Evolutionary conservation across 1,284 basidiomycete species (phyloP).

Genomic region (Coniferiporia sulphurascens): DNA sequence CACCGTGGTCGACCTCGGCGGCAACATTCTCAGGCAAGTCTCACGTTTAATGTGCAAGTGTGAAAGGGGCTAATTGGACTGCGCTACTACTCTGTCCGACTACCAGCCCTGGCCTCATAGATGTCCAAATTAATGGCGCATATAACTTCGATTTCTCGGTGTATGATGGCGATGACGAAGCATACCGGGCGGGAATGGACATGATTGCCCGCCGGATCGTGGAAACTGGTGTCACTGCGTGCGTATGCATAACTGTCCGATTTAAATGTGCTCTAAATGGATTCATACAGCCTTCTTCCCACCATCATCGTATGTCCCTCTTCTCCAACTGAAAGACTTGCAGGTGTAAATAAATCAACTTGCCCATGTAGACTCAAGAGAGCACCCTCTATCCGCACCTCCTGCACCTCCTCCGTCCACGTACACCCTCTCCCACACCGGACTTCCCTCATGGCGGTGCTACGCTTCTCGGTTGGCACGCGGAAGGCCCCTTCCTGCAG

Average conservation of each 20-base stretch:
- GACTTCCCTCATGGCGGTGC: slow-evolving; percentile 32
- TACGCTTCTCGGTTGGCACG: slow-evolving; percentile 81
- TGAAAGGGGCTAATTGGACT: no score
- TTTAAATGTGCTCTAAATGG: background rate
- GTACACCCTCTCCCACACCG: slow-evolving; percentile 45
- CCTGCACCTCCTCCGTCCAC: slow-evolving; percentile 58
- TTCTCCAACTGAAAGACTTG: slow-evolving; percentile 7
- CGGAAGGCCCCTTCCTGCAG: slow-evolving; percentile 85
- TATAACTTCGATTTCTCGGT: slow-evolving; percentile 89
- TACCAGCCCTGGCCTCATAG: slow-evolving; percentile 67
- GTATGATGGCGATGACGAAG: slow-evolving; percentile 62
- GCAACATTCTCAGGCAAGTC: slow-evolving; percentile 67
- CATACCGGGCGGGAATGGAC: slow-evolving; percentile 66
- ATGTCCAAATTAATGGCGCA: slow-evolving; percentile 83
- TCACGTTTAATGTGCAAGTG: background rate
- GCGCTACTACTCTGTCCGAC: background rate
- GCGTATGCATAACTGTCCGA: slow-evolving; percentile 29
- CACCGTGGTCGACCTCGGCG: slow-evolving; percentile 58
- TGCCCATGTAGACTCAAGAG: slow-evolving; percentile 58
- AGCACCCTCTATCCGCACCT: slow-evolving; percentile 65
- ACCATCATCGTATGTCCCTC: slow-evolving; percentile 65
- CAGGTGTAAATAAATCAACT: slow-evolving; percentile 7
- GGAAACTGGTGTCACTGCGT: slow-evolving; percentile 87
- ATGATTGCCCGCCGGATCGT: slow-evolving; percentile 70
- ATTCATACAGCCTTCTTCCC: slow-evolving; percentile 51